phyloP scores from a whole-genome alignment of 345 rosid species.

The Linum tenue region DNA sequence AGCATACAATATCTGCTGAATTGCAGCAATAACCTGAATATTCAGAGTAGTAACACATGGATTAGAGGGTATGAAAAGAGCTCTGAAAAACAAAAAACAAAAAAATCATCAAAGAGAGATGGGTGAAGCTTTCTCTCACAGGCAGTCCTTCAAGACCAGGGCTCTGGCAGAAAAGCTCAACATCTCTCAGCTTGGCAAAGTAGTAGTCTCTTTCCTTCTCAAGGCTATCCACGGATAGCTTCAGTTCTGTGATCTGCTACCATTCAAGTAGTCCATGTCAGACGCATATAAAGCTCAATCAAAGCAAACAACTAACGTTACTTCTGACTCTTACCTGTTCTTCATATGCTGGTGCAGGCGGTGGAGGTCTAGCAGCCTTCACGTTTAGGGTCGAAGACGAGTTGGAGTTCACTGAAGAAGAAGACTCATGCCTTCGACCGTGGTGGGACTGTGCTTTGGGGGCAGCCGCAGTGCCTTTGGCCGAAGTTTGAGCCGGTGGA shows the following conservation, averaged over 20 bases:
- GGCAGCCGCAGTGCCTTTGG: slow-evolving; percentile 47
- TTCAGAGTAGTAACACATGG: background rate
- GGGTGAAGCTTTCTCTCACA: slow-evolving; percentile 22
- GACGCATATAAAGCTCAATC: too few species aligned
- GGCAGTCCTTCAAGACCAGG: slow-evolving; percentile 54
- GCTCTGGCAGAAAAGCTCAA: slow-evolving; percentile 78
- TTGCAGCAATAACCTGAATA: slow-evolving; percentile 67
- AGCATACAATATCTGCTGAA: slow-evolving; percentile 71
- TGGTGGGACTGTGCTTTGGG: slow-evolving; percentile 54
- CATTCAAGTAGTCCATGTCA: background rate
- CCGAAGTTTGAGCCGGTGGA: slow-evolving; percentile 48
- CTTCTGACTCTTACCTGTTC: slow-evolving; percentile 43
- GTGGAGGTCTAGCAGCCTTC: slow-evolving; percentile 44
- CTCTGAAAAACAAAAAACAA: background rate
- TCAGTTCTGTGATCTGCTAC: slow-evolving; percentile 83
- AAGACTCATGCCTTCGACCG: slow-evolving; percentile 42
- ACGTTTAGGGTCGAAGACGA: slow-evolving; percentile 33
- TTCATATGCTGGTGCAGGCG: slow-evolving; percentile 56
- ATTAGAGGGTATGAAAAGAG: slow-evolving; percentile 2
- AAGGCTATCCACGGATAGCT: slow-evolving; percentile 84
- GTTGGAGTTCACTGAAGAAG: slow-evolving; percentile 39
- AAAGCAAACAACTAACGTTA: too few species aligned
- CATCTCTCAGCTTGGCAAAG: slow-evolving; percentile 77
- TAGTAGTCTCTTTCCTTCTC: slow-evolving; percentile 98
- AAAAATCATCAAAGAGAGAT: slow-evolving; percentile 5